Conservation (phyloP, 768 basidiomycete genomes). For the Termitomyces sp. region DNA sequence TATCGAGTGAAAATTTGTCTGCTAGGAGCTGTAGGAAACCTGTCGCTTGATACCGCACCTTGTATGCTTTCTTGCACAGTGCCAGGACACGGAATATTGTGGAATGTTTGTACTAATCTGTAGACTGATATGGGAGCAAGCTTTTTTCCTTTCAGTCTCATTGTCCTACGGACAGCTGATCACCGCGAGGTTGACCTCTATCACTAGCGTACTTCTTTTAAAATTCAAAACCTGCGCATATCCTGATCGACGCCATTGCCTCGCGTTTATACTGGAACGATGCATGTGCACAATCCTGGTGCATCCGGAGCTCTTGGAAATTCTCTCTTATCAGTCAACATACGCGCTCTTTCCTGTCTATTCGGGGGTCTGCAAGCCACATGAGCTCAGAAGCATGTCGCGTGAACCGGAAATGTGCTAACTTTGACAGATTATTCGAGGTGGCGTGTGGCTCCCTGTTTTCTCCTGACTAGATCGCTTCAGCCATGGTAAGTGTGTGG, state of each 20-base stretch:
- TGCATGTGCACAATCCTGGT: conserved; percentile 14
- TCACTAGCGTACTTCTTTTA: conserved; percentile 8
- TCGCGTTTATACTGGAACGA: conserved; percentile 18
- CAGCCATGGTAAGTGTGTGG: neutral
- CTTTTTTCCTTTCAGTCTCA: neutral
- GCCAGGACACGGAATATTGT: neutral
- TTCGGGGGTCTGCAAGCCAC: neutral
- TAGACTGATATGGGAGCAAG: neutral
- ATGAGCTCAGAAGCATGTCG: neutral
- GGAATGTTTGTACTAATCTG: conserved; percentile 11
- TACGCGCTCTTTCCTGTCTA: neutral
- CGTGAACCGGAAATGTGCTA: neutral
- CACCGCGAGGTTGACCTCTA: neutral
- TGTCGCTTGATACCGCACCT: neutral
- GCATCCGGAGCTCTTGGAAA: neutral
- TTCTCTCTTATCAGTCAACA: neutral
- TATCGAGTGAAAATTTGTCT: neutral
- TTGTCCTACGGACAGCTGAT: conserved; percentile 4
- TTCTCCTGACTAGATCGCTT: neutral
- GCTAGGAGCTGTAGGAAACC: neutral
- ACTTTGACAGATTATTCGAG: neutral
- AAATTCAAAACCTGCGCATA: conserved; percentile 4
- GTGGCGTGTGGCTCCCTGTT: neutral
- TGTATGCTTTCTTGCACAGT: conserved; percentile 6
- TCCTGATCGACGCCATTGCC: conserved; percentile 9